Percentiles rank a stretch among this genome's conserved stretches.
phyloP scores from a whole-genome alignment of 2,329 filamentous ascomycete species.

The Apiospora hydei region DNA sequence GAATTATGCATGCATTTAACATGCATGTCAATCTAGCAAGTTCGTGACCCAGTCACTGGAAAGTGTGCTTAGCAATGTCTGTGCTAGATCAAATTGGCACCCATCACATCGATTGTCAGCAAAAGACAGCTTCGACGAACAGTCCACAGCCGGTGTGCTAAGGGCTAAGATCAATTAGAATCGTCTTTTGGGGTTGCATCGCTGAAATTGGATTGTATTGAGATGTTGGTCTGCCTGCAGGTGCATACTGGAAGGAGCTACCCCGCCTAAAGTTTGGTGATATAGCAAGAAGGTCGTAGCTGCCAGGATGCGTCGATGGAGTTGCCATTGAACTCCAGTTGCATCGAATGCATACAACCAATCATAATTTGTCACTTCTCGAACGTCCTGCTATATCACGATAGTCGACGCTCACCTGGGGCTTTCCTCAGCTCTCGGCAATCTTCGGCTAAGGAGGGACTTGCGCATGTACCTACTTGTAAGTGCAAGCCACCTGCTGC shows the following conservation, averaged over 20 bases:
- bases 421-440: not conserved
- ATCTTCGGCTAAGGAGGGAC: not conserved
- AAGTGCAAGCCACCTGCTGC: not conserved
- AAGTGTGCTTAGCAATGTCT: not conserved
- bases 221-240: not conserved
- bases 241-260: not conserved
- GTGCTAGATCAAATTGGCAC: not conserved
- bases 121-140: not conserved
- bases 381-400: not conserved
- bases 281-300: not conserved
- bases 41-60: not conserved
- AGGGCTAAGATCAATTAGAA: not conserved
- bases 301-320: not conserved
- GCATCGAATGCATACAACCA: not conserved
- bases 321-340: not conserved
- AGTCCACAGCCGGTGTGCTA: not conserved
- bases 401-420: no score
- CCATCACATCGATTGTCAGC: not conserved
- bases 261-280: conserved; percentile 6
- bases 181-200: no score
- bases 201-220: not conserved
- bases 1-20: not conserved
- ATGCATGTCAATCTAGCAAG: not conserved
- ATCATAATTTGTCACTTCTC: not conserved
- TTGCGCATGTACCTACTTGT: not conserved